Evolutionary conservation across 169 alveolate species (phyloP), one percentile per base, ranked within the genome.

Genomic region (Plasmodium malariae): DNA sequence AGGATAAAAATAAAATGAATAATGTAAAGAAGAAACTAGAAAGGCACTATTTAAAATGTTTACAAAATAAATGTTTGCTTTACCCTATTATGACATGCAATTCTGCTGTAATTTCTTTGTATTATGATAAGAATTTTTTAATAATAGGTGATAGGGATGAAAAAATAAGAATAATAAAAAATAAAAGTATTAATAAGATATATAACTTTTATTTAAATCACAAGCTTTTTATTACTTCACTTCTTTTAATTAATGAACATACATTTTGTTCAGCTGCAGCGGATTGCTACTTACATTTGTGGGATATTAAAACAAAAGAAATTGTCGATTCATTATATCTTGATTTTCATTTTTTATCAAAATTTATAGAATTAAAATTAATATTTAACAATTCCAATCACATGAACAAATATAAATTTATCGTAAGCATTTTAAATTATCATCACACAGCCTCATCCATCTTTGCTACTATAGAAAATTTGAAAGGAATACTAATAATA

Each of bases 61-160:
- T 78, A 54, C 62, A 78, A 30, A 78, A 49, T 54, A 51, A 78
- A 45, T 43, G 34, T 6, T 26, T 48, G 6, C 21, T 78, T 34
- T 40, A 78, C 43, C 89, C 89, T 21, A 78, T 62, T 14, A 17
- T 62, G 11, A 63, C 89, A 26, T 78, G 89, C 30, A 78, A 65
- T 37, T 78, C 89, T 26, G 57, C 45, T 19, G 89, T 78, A 14
- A 48, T 78, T 43, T 63, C 89, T 2, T 48, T 63, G 48, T 68
- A 78, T 63, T 78, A 78, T 69, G 89, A 78, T 55, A n/a, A 68
- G 11, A 78, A 63, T 19, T 78, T 62, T 45, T 78, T 78, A 62
- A 78, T 78, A 26, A 78, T 78, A 62, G 89, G 89, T 9, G 89
- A 78, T 54, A 48, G 89, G 63, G 89, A 78, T 78, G 89, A 78